Base-by-base conservation (phyloP, 768 basidiomycete genomes). In the Kwoniella shandongensis region DNA sequence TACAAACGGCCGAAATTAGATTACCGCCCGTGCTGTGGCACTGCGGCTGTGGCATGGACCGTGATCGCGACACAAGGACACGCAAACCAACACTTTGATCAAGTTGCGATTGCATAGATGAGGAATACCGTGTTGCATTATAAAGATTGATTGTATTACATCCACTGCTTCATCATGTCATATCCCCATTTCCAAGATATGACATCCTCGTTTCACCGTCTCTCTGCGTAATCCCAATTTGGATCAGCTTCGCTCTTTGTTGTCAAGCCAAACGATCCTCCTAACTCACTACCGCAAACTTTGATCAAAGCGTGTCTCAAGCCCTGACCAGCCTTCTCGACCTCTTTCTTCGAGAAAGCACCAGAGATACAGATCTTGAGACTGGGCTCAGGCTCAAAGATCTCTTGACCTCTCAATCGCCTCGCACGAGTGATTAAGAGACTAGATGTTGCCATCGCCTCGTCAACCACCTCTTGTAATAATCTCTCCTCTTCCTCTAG, bases 381-480 rank as follows among this genome's bases (percentile, higher is more conserved):
- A 66, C 88, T 89, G 35, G 96, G 91, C 44, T 86, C 81, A 15
- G 84, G 81, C 74, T 96, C 91, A 15, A 83, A 79, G 61, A 84
- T 79, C 80, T 99, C 94, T 77, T 96, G 92, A 4, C 86, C 85
- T 47, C 83, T 83, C 64, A 96, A 74, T 54, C 90, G 78, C 79
- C 88, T 88, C 39, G 91, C 86, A 22, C 89, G 83, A 2, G 91
- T 93, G 57, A 96, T 78, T 66, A 97, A 80, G 42, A 99, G 87
- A 10, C 90, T 91, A 11, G 61, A 55, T 63, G 89, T 88, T 5
- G 79, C 79, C 39, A 91, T 79, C 0, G 83, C 82, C 69, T 96
- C 89, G 58, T 97, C 94, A 13, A 97, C 91, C 12, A 98, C 84
- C 50, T 94, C 91, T 77, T 98, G 93, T 64, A 99, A 73, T 23